Conservation (phyloP, 2,329 filamentous ascomycete species). For the Scopulariopsis brevicaulis region DNA sequence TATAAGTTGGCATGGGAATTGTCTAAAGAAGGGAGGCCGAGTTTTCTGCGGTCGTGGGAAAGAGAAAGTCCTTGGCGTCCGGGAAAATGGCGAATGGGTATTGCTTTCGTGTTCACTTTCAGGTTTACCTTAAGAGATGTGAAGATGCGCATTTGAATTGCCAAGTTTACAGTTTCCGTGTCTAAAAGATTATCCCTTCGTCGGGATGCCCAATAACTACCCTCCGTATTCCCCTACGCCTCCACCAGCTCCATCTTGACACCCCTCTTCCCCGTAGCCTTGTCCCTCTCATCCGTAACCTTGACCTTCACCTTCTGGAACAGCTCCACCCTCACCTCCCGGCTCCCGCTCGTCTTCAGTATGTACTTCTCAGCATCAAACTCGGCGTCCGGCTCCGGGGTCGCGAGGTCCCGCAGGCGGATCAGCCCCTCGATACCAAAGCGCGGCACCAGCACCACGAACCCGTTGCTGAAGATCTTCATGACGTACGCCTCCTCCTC, state of each 20-base stretch:
- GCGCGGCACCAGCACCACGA: conserved; percentile 88
- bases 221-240: not conserved
- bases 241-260: conserved; percentile 61
- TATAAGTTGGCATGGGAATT: not conserved
- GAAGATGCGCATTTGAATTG: not conserved
- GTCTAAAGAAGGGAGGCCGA: not conserved
- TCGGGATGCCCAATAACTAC: not conserved
- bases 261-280: conserved; percentile 89
- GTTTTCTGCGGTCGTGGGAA: no score
- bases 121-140: not conserved
- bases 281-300: conserved; percentile 88
- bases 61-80: not conserved
- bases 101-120: not conserved
- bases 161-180: not conserved
- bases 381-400: conserved; percentile 64
- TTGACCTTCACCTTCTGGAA: conserved; percentile 87
- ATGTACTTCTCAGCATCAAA: conserved; percentile 84
- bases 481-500: conserved; percentile 94
- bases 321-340: conserved; percentile 57
- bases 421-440: conserved; percentile 95
- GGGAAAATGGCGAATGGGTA: not conserved
- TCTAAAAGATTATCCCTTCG: not conserved
- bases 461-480: conserved; percentile 94
- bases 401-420: conserved; percentile 69
- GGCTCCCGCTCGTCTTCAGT: conserved; percentile 47